Base-by-base conservation (phyloP, 2,329 filamentous ascomycete species). In the Tympanopsis confertula region DNA sequence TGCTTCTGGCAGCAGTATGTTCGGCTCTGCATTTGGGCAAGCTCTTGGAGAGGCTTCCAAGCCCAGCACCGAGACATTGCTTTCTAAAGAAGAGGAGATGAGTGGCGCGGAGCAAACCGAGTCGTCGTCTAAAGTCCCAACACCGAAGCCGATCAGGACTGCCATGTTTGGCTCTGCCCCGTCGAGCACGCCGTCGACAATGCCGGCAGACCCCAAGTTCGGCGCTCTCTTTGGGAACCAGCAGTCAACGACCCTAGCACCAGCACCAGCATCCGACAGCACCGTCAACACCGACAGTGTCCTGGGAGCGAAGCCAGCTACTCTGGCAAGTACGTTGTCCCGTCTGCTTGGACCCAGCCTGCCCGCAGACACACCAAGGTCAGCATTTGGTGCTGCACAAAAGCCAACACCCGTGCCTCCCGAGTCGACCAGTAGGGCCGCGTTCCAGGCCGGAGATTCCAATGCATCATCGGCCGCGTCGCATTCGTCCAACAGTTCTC, bases 21-120 rank as follows among this genome's bases (percentile, higher is more conserved):
- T 85, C 49, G 72, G 73, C n/a, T 63, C 61, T 38, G 68, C 61
- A 7, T 83, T 86, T 53, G 65, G 69, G 5, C 68, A 70, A 40
- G 70, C 71, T 13, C 60, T 86, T 19, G 65, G 61, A 10, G 69
- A 71, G 33, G 48, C 63, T 2, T 48, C 58, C 17, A 63, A 65
- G 41, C 50, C 59, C 20, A 43, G 52, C 17, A 49, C 55, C 3
- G 58, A 52, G 18, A 45, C 57, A 13, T 45, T 54, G 4, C 46
- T 53, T 12, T 19, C 51, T 1, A 70, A 68, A 47, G 72, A 76
- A 19, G 62, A 70, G 40, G 67, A 71, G 35, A 76, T 76, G 71
- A 63, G 65, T 35, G 49, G 54, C 2, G 49, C 51, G 12, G 59
- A 55, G 5, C 42, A 53, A 5, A 47, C 48, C 7, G 51, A 56